A percentile compares a stretch with the other conserved stretches of the same genome.
These are phyloP conservation scores for Crucibulum laeve DNA, from an alignment of 768 basidiomycete genomes.

Conservation along the genomic window DNA sequence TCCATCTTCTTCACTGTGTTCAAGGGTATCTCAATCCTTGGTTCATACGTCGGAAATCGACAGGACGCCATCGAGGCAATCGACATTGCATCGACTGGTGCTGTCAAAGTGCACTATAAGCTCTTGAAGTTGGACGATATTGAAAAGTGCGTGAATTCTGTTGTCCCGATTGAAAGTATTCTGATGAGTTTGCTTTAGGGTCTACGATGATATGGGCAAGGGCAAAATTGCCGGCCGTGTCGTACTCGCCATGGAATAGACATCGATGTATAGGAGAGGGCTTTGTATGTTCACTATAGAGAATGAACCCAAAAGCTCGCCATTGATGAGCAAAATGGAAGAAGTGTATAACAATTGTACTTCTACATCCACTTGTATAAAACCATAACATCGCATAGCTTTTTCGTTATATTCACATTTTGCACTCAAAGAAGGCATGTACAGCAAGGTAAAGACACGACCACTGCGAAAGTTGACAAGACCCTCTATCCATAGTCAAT, in stretches of 20 bases:
- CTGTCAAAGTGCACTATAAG: constrained; percentile 57
- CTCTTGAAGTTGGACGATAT: constrained; percentile 47
- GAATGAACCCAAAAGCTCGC: no score
- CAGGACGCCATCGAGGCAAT: constrained; percentile 84
- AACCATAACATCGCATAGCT: no score
- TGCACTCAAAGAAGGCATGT: no score
- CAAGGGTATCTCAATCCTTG: constrained; percentile 49
- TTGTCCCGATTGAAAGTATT: constrained; percentile 5
- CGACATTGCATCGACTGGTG: constrained; percentile 66
- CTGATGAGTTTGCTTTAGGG: constrained; percentile 14
- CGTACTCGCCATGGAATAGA: constrained; percentile 25
- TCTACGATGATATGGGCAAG: constrained; percentile 35
- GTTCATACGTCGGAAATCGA: constrained; percentile 63
- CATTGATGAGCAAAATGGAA: no score
- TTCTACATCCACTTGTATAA: no score
- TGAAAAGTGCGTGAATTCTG: constrained; percentile 33
- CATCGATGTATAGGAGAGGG: neutral
- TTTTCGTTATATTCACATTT: no score
- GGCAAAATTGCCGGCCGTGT: constrained; percentile 48
- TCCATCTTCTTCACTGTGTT: constrained; percentile 70
- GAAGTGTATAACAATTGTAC: no score
- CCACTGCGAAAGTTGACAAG: no score
- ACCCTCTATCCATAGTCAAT: no score
- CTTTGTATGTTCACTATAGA: neutral
- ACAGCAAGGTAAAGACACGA: no score